A percentile compares a stretch with the other conserved stretches of the same genome.
Conservation (phyloP, 106 monocot species). For the Cymbidium sinense region DNA sequence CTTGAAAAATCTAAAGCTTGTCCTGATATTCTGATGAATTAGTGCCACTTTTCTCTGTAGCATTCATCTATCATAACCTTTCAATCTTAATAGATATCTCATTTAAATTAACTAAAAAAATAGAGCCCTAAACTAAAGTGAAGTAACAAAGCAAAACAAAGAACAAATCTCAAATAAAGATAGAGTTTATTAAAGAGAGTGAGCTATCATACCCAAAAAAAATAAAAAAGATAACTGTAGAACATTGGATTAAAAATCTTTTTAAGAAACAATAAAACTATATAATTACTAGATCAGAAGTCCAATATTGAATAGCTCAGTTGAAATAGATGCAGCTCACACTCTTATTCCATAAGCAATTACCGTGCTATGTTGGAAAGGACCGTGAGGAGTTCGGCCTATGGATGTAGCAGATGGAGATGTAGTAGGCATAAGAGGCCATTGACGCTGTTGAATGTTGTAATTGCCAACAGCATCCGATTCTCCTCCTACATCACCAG, state of each 20-base stretch:
- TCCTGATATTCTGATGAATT: no score
- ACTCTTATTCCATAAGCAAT: constrained; percentile 11
- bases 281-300: neutral
- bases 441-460: constrained; percentile 32
- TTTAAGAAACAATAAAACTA: neutral
- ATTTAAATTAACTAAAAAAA: neutral
- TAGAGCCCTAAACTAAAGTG: neutral
- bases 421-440: constrained; percentile 26
- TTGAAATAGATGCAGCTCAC: neutral
- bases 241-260: neutral
- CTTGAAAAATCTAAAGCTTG: no score
- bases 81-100: no score
- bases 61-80: no score
- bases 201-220: neutral
- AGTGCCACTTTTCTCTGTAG: no score
- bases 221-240: neutral
- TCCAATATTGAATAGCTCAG: no score
- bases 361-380: constrained; percentile 48
- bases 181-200: neutral
- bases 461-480: constrained; percentile 46
- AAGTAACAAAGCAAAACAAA: neutral
- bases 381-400: constrained; percentile 19
- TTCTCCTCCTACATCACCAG: constrained; percentile 50
- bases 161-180: neutral
- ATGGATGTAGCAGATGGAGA: constrained; percentile 60